Conservation (phyloP, 2,329 filamentous ascomycete species). For the Metarhizium humberi region DNA sequence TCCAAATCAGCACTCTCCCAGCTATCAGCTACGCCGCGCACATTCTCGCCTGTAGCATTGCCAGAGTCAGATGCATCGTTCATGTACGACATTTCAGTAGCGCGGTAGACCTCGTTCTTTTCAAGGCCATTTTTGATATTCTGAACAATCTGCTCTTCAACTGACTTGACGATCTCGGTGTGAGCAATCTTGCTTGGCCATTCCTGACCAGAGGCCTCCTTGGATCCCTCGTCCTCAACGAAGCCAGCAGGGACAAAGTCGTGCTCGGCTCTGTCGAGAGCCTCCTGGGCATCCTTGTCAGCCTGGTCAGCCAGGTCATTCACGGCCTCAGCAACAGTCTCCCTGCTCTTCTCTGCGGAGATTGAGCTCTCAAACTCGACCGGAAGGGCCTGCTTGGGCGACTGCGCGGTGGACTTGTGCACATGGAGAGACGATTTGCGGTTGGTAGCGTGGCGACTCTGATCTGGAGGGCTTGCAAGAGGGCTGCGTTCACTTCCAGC, state of each 20-base stretch:
- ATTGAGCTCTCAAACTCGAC: constrained; percentile 20
- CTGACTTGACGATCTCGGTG: constrained; percentile 4
- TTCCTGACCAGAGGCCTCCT: constrained; percentile 20
- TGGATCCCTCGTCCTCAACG: constrained; percentile 14
- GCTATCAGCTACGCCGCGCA: constrained; percentile 62
- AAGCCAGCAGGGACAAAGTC: constrained; percentile 37
- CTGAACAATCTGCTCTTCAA: constrained; percentile 10
- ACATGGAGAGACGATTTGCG: constrained; percentile 23
- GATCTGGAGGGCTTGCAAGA: constrained; percentile 33
- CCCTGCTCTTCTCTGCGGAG: constrained; percentile 47
- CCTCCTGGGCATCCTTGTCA: constrained; percentile 51
- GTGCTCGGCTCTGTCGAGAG: constrained; percentile 47
- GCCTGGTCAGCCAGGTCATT: constrained; percentile 50
- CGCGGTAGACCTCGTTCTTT: constrained; percentile 31
- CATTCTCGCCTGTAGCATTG: constrained; percentile 44
- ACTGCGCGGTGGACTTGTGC: constrained; percentile 15
- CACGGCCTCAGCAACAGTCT: constrained; percentile 64
- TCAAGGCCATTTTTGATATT: constrained; percentile 44
- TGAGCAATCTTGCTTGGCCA: neutral
- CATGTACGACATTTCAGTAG: constrained; percentile 36
- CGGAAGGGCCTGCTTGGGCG: constrained; percentile 17
- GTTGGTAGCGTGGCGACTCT: constrained; percentile 27
- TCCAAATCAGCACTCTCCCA: constrained; percentile 85
- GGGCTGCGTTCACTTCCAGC: constrained; percentile 33
- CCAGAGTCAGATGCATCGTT: constrained; percentile 40